Conservation (phyloP, 1,139 yeast species). For the Kurtzmaniella natalensis region DNA sequence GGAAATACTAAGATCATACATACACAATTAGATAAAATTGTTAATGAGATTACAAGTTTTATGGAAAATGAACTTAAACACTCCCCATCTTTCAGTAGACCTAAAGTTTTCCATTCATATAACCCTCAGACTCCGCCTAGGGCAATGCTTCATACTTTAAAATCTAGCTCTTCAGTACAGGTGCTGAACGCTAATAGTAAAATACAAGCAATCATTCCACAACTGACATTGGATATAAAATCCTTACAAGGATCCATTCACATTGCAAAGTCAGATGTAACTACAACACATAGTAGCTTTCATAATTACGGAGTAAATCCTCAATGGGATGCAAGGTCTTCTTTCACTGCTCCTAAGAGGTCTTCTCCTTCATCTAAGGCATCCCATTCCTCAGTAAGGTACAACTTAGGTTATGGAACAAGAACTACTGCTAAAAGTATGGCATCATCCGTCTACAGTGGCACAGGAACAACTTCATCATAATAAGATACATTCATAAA, state of each 20-base stretch:
- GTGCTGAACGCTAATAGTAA: constrained; percentile 20
- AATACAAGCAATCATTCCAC: neutral
- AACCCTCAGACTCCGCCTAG: neutral
- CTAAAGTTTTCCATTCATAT: neutral
- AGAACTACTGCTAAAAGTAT: too few relatives aligned
- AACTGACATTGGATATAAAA: constrained; percentile 15
- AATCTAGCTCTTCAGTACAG: constrained; percentile 8
- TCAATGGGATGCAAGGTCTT: too few relatives aligned
- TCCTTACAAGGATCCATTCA: constrained; percentile 24
- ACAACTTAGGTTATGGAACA: too few relatives aligned
- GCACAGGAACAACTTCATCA: neutral
- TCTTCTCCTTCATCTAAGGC: too few relatives aligned
- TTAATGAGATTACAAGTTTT: constrained; percentile 25
- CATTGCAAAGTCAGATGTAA: constrained; percentile 9
- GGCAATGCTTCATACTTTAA: constrained; percentile 1
- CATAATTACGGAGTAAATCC: constrained; percentile 1
- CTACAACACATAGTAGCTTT: neutral
- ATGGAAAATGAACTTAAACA: constrained; percentile 8
- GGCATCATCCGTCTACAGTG: too few relatives aligned
- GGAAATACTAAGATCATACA: neutral
- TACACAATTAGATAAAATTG: constrained; percentile 20
- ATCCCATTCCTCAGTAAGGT: too few relatives aligned
- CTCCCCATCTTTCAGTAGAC: constrained; percentile 3
- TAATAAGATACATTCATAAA: neutral
- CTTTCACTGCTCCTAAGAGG: too few relatives aligned